Base-by-base conservation (phyloP, 2,329 filamentous ascomycete species). In the Stemphylium vesicarium region DNA sequence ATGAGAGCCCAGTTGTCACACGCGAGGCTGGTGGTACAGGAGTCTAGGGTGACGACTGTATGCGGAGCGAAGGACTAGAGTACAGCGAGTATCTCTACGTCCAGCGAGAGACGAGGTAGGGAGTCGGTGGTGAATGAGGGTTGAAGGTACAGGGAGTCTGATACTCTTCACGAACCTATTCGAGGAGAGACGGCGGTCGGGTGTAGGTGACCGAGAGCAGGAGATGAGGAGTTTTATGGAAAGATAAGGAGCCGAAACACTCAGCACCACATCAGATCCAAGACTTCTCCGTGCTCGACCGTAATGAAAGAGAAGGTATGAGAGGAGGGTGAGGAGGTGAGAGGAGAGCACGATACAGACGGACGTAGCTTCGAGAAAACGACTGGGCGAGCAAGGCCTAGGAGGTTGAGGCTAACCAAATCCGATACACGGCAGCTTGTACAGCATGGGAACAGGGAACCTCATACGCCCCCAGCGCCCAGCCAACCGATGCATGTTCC, bases 31-130 rank as follows among this genome's bases (percentile, higher is more conserved):
- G 58, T 61, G 56, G 53, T 61, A 56, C 63, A 64, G 60, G 55
- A 63, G 65, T 59, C 56, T 60, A 58, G 59, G 32, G 50, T 35
- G 60, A 52, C 53, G 39, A 69, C 73, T 75, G 74, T 73, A 67
- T 70, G 72, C 63, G 73, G 73, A 77, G 77, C 76, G 74, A 75
- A 74, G 75, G 60, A 76, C 62, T 54, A 49, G 67, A 56, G 60
- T 56, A 62, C 56, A 57, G 65, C 58, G 65, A 65, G 63, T 63
- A 65, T 64, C 64, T 68, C 69, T 64, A 60, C 63, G 70, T 69
- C 65, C 64, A 70, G 65, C 64, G 63, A 66, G 63, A 65, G 60
- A 64, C 54, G 56, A 58, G 47, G 48, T 53, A 58, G 57, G 54
- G 42, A 42, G 53, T 35, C n/a, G 59, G 63, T 52, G 57, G 59